Evolutionary conservation across 176 grass and related monocot species (phyloP), one percentile per base, ranked within the genome.

Genomic region (Eleusine coracana): DNA sequence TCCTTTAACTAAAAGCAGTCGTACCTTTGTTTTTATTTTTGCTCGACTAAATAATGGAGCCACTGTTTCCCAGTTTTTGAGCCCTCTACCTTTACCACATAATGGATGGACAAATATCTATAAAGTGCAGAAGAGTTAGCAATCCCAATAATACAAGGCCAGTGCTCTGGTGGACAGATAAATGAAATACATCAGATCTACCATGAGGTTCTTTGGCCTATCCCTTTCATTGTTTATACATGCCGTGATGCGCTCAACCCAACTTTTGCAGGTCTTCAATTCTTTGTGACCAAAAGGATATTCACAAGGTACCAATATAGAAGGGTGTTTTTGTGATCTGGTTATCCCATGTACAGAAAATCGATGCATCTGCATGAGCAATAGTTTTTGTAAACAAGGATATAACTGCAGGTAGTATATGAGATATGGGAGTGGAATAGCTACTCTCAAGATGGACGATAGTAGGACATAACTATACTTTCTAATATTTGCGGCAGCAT

Each of bases 31-130:
- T 58, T 88, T 87, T 74, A 98, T 82, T 88, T 93, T 91, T 18
- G 95, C 92, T 83, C 72, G 73, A 68, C 23, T 50, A 90, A 98
- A 98, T 84, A 98, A 86, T 76, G 92, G 90, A 81, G 84, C 87
- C 63, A 95, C 90, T 31, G 37, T 86, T 75, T 95, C 88, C 95
- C 95, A 98, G 42, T 88, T 98, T 66, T 68, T 91, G 31, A 59
- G 10, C 39, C 92, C 95, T 82, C 80, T 91, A 78, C 87, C 88
- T 91, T 98, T 98, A 84, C 95, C 95, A 82, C 95, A 98, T 7
- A 93, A 76, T 80, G 95, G 95, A 84, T 98, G 95, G 50, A 98
- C 92, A 89, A 98, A 90, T 84, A 98, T 88, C 95, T 98, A 70
- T 46, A 94, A 37, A n/a, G 41, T 75, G 37, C 29, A 21, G 17